phyloP scores from a whole-genome alignment of 2,329 filamentous ascomycete genomes.

The Colletotrichum sp. region DNA sequence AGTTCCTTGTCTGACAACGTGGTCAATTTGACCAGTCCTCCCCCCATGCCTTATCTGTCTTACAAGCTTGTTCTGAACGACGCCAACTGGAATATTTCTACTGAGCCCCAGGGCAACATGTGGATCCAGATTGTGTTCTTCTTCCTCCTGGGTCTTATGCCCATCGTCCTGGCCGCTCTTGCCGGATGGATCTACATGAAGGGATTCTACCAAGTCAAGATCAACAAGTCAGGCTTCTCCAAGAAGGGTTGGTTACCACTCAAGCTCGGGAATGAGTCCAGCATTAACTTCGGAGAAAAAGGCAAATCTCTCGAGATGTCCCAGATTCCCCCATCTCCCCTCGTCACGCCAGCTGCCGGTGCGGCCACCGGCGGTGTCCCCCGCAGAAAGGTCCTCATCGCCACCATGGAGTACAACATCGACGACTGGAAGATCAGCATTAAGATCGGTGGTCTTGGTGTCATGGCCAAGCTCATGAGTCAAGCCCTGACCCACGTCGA shows the following conservation, averaged over 20 bases:
- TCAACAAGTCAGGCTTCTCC: conserved; percentile 49
- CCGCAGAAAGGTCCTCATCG: conserved; percentile 66
- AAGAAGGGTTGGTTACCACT: conserved; percentile 30
- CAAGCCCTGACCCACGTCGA: conserved; percentile 69
- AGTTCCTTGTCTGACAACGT: conserved; percentile 59
- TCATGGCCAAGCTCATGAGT: conserved; percentile 74
- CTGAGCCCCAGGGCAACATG: conserved; percentile 58
- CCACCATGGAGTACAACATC: conserved; percentile 76
- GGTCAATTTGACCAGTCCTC: conserved; percentile 63
- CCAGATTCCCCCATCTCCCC: conserved; percentile 14
- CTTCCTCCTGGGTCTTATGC: conserved; percentile 57
- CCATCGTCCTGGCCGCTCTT: conserved; percentile 51
- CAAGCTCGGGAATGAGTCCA: conserved; percentile 33
- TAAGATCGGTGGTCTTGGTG: conserved; percentile 73
- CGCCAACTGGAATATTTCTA: conserved; percentile 53
- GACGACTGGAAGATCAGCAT: conserved; percentile 74
- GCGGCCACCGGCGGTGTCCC: conserved; percentile 27
- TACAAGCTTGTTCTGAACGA: conserved; percentile 62
- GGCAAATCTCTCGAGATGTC: conserved; percentile 27
- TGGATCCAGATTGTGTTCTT: conserved; percentile 57
- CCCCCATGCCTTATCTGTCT: conserved; percentile 56
- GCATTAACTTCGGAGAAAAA: conserved; percentile 33
- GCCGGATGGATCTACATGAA: conserved; percentile 62
- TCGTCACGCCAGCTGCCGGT: conserved; percentile 9
- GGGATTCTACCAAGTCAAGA: conserved; percentile 58